Evolutionary conservation across 2,329 filamentous ascomycete species (phyloP).

Genomic region (Macrophomina phaseolina): DNA sequence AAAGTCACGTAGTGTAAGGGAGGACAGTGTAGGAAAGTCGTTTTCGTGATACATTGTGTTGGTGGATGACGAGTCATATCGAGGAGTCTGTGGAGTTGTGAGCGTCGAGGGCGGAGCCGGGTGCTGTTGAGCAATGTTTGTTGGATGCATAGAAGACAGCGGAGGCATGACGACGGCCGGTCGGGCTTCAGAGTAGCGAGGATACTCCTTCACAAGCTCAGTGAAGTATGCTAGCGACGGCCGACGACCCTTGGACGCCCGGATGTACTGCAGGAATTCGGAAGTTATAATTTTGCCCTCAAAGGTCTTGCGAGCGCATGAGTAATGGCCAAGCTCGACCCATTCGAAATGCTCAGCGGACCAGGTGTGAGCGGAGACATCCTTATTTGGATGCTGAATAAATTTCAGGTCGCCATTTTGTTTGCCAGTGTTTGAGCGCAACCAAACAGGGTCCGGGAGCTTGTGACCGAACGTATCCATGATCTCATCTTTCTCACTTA

Average conservation of each 20-base stretch:
- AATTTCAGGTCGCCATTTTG: constrained; percentile 53
- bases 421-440: constrained; percentile 40
- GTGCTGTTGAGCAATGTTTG: background rate
- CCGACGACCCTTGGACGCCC: constrained; percentile 36
- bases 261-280: constrained; percentile 28
- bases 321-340: constrained; percentile 53
- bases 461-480: constrained; percentile 48
- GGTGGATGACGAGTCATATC: constrained; percentile 17
- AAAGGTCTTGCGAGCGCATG: constrained; percentile 47
- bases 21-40: constrained; percentile 7
- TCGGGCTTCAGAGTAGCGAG: constrained; percentile 17
- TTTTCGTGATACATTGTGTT: background rate
- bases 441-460: constrained; percentile 49
- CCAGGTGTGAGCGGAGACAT: constrained; percentile 57
- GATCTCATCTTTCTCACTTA: constrained; percentile 35
- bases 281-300: constrained; percentile 40
- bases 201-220: constrained; percentile 39
- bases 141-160: constrained; percentile 3
- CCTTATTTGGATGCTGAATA: constrained; percentile 54
- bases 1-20: background rate
- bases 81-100: background rate
- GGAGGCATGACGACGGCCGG: background rate
- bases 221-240: constrained; percentile 51
- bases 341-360: constrained; percentile 47
- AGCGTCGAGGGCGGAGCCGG: background rate